phyloP scores from a whole-genome alignment of 2,329 filamentous ascomycete genomes.

The Sarocladium kiliense region DNA sequence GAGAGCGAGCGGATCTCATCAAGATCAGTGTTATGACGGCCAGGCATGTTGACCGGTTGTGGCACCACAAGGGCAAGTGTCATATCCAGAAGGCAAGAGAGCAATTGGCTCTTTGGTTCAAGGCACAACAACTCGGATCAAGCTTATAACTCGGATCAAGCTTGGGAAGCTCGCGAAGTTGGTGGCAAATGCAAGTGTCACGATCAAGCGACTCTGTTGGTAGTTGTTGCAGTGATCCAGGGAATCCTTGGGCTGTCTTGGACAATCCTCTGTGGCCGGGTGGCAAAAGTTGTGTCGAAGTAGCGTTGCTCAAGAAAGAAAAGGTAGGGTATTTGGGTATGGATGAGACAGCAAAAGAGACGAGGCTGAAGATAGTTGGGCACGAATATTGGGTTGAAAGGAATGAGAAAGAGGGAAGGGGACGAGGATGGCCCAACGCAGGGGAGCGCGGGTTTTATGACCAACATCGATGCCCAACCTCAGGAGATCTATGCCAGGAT shows the following conservation, averaged over 20 bases:
- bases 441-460: constrained; percentile 47
- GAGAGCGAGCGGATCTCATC: constrained; percentile 55
- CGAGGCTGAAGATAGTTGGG: constrained; percentile 24
- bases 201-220: constrained; percentile 1
- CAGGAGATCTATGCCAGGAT: constrained; percentile 16
- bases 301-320: constrained; percentile 12
- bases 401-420: constrained; percentile 22
- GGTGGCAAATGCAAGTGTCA: constrained; percentile 2
- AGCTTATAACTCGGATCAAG: constrained; percentile 19
- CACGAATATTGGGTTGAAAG: constrained; percentile 35
- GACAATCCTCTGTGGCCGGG: constrained; percentile 10
- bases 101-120: constrained; percentile 20
- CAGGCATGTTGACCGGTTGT: constrained; percentile 46
- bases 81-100: constrained; percentile 33
- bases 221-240: constrained; percentile 1
- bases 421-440: constrained; percentile 31
- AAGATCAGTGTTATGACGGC: constrained; percentile 47
- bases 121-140: constrained; percentile 17
- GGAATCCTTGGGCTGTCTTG: constrained; percentile 18
- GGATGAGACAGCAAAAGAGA: background rate
- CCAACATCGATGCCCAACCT: constrained; percentile 22
- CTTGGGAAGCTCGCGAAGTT: constrained; percentile 19
- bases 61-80: constrained; percentile 42
- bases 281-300: constrained; percentile 13
- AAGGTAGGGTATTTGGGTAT: constrained; percentile 5